These are phyloP conservation scores for Malus hybrid DNA, from an alignment of 331 rosid genomes.

Conservation along the genomic window DNA sequence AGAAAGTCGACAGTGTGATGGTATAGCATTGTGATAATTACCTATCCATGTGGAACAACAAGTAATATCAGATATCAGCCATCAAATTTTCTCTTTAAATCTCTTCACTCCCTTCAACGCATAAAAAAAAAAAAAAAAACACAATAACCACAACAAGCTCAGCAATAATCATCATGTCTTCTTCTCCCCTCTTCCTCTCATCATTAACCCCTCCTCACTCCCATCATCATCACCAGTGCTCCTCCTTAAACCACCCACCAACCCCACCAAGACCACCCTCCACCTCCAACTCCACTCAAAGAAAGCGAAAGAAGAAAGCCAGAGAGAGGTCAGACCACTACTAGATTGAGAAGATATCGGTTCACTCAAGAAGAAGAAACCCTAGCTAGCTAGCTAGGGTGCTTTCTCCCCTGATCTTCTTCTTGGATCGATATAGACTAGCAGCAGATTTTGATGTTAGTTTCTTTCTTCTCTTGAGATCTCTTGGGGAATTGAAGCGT, in stretches of 20 bases:
- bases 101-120: constrained; percentile 37
- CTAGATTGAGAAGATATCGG: constrained; percentile 6
- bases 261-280: constrained; percentile 23
- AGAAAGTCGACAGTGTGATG: constrained; percentile 6
- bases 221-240: constrained; percentile 26
- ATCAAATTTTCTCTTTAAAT: constrained; percentile 2
- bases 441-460: not conserved
- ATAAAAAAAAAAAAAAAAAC: not conserved
- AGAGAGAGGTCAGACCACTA: constrained; percentile 8
- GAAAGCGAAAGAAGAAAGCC: constrained; percentile 32
- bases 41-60: constrained; percentile 23
- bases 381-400: constrained; percentile 13
- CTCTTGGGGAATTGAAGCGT: constrained; percentile 82
- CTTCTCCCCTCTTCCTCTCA: constrained; percentile 42
- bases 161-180: constrained; percentile 63
- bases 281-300: constrained; percentile 7
- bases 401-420: constrained; percentile 18
- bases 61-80: not conserved
- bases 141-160: not conserved
- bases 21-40: constrained; percentile 11
- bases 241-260: constrained; percentile 9
- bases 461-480: constrained; percentile 30
- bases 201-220: constrained; percentile 64
- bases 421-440: constrained; percentile 8
- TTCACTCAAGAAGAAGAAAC: constrained; percentile 72